Evolutionary conservation across 1,284 basidiomycete species (phyloP), one percentile per base, ranked within the genome.

Genomic region (Boletus austroedulis): DNA sequence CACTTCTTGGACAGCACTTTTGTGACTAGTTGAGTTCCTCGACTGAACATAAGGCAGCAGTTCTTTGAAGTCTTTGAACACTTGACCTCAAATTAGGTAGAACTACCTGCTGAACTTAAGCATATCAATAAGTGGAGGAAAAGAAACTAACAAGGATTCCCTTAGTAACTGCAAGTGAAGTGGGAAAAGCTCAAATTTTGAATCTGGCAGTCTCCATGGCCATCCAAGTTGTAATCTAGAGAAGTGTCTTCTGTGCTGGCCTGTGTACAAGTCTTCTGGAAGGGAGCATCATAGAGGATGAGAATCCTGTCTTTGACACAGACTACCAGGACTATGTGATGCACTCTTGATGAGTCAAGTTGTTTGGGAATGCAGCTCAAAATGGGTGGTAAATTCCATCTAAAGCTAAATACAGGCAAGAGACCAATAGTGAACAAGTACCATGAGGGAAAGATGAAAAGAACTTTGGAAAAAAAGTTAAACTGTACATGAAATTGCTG

Each of bases 401-500:
- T 82, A 83, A 83, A 78, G 80, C 80, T 82, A 83, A 82, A 82
- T 82, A 82, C 74, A 73, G 78, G 80, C 78, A 75, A 80, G 79
- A 83, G 80, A 83, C 82, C 80, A 77, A 83, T 83, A 83, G 82
- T 77, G 77, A 82, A 83, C 81, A 82, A 82, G 81, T 82, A 82
- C 80, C 78, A 77, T 82, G 80, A 82, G 79, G 80, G 81, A 82
- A 82, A 80, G 79, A 79, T 80, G 80, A 80, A 80, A 80, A 81
- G 78, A 73, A 82, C 80, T 81, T 79, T 82, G 79, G 75, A 81
- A 79, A 81, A 78, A 80, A 80, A 80, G 78, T 81, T 77, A 81
- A 81, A 82, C 76, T 80, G 78, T 80, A 80, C 75, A 79, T 82
- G 80, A 82, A 82, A 82, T 80, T 80, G 79, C 77, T 82, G 78